These are phyloP conservation scores for Colletotrichum ledebouriae DNA, from an alignment of 2,329 filamentous ascomycete species.

Conservation along the genomic window DNA sequence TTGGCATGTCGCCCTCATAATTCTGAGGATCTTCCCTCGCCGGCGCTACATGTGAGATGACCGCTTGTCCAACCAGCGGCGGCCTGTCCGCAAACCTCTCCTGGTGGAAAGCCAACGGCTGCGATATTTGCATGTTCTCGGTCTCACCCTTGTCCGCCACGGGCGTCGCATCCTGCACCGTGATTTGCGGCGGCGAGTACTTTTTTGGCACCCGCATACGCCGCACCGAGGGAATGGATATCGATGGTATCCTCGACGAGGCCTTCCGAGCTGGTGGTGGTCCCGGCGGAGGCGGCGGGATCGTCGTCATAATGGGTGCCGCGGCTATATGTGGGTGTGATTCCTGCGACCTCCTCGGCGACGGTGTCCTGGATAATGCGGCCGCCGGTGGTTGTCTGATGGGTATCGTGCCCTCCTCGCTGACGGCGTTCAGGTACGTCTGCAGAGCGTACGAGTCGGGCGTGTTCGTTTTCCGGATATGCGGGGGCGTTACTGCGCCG, in stretches of 20 bases:
- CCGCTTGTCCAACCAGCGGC: constrained; percentile 40
- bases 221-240: too few species aligned
- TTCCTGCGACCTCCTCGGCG: too few species aligned
- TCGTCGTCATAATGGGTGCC: too few species aligned
- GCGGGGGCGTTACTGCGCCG: constrained; percentile 31
- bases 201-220: constrained; percentile 51
- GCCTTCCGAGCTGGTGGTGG: too few species aligned
- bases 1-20: constrained; percentile 48
- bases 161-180: constrained; percentile 49
- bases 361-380: too few species aligned
- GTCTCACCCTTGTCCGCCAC: constrained; percentile 45
- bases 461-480: constrained; percentile 43
- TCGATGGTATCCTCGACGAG: constrained; percentile 46
- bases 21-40: constrained; percentile 28
- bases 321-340: too few species aligned
- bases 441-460: constrained; percentile 54
- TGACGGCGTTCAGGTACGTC: constrained; percentile 53
- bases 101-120: constrained; percentile 47
- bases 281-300: too few species aligned
- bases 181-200: constrained; percentile 55
- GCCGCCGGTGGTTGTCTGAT: constrained; percentile 24
- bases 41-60: constrained; percentile 23
- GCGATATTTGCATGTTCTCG: constrained; percentile 48
- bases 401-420: constrained; percentile 45
- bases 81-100: constrained; percentile 46